Conservation (phyloP, 768 basidiomycete genomes). For the Dacryopinax primogenitus region DNA sequence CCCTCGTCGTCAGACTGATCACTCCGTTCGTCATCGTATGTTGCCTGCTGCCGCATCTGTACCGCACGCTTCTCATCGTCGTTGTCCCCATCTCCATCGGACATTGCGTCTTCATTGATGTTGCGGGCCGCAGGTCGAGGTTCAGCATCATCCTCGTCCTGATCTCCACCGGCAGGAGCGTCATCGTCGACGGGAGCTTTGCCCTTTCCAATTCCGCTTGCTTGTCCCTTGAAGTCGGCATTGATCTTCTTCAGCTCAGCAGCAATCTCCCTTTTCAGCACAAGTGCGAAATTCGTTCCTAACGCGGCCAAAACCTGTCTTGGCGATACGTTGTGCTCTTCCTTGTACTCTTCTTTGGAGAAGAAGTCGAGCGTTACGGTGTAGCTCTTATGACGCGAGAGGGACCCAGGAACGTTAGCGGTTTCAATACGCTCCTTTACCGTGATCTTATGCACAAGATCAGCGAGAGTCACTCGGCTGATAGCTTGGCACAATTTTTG, state of each 20-base stretch:
- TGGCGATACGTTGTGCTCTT: conserved; percentile 67
- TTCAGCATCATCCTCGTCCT: conserved; percentile 43
- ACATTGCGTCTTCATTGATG: conserved; percentile 44
- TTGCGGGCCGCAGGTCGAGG: conserved; percentile 33
- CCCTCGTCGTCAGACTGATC: conserved; percentile 31
- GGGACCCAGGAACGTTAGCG: conserved; percentile 35
- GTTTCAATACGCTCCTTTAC: conserved; percentile 67
- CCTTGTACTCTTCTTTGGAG: conserved; percentile 65
- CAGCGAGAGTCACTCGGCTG: conserved; percentile 71
- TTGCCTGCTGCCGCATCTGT: conserved; percentile 58
- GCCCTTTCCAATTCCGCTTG: conserved; percentile 73
- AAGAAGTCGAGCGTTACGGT: conserved; percentile 73
- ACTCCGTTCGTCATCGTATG: conserved; percentile 63
- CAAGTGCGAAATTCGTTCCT: conserved; percentile 58
- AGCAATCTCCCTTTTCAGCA: conserved; percentile 73
- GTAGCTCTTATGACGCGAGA: conserved; percentile 65
- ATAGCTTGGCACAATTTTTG: conserved; percentile 75
- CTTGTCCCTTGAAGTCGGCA: conserved; percentile 63
- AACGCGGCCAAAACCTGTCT: conserved; percentile 62
- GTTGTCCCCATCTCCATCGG: conserved; percentile 71
- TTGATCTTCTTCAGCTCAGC: conserved; percentile 76
- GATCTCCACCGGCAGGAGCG: conserved; percentile 35
- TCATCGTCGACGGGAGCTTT: conserved; percentile 31
- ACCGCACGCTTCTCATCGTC: conserved; percentile 62
- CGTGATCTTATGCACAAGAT: conserved; percentile 67